phyloP scores from a whole-genome alignment of 257 asterid species.

The Nicotiana benthamiana region DNA sequence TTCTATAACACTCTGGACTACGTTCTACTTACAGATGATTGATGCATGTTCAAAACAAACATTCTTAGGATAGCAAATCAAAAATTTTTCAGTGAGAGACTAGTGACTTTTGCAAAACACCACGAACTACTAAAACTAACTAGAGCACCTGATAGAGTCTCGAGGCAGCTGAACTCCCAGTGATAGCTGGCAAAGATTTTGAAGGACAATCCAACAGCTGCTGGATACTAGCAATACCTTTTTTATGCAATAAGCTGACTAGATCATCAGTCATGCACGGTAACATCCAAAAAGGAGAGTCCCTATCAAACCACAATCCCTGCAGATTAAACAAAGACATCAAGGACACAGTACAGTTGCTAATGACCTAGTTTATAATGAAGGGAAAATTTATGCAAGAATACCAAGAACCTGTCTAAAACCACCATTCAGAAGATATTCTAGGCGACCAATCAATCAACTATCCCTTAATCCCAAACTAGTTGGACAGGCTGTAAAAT shows the following conservation, averaged over 20 bases:
- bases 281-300: conserved; percentile 80
- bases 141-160: conserved; percentile 65
- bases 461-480: background rate
- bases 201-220: conserved; percentile 60
- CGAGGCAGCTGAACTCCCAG: conserved; percentile 38
- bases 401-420: background rate
- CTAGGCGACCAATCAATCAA: background rate
- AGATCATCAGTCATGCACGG: conserved; percentile 85
- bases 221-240: conserved; percentile 50
- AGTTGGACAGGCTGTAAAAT: background rate
- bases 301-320: conserved; percentile 71
- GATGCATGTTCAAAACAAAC: background rate
- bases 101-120: background rate
- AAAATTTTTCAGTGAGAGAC: background rate
- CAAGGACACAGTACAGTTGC: background rate
- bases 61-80: conserved; percentile 2
- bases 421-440: background rate
- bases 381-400: background rate
- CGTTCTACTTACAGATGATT: background rate
- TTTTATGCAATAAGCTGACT: conserved; percentile 42
- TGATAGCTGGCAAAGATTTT: conserved; percentile 34
- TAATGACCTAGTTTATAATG: background rate
- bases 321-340: conserved; percentile 26
- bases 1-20: background rate
- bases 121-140: conserved; percentile 8